Percentiles rank a stretch among this genome's conserved stretches.
Conservation (phyloP, 2,329 filamentous ascomycete genomes). For the Trichoderma sp. region DNA sequence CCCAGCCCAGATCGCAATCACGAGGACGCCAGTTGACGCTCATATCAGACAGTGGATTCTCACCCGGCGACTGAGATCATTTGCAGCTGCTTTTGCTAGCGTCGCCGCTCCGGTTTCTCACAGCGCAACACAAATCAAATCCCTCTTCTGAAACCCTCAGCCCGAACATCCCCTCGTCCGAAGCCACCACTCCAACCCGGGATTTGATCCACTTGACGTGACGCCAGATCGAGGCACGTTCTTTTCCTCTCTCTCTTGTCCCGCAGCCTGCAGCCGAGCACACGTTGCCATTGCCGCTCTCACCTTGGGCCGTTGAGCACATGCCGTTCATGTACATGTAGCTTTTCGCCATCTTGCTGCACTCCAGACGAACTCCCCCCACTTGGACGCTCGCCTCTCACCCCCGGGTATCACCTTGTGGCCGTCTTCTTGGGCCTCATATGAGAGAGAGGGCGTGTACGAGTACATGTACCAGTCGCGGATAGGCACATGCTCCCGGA, state of each 20-base stretch:
- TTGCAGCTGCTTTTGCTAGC: neutral
- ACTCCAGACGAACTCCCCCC: neutral
- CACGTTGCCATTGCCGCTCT: slow-evolving; percentile 16
- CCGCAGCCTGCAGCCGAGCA: slow-evolving; percentile 15
- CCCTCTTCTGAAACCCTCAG: slow-evolving; percentile 8
- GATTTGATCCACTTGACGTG: slow-evolving; percentile 13
- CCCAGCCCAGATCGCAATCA: neutral
- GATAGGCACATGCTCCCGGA: slow-evolving; percentile 3
- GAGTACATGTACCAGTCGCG: neutral
- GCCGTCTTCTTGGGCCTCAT: neutral
- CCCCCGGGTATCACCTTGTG: neutral
- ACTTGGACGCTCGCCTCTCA: slow-evolving; percentile 6
- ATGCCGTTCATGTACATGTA: neutral
- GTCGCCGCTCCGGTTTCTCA: neutral
- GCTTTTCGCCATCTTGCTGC: neutral
- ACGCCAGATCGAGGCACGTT: slow-evolving; percentile 17
- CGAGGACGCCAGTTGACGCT: neutral
- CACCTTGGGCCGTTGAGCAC: slow-evolving; percentile 4
- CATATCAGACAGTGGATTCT: neutral
- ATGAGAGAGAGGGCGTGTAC: slow-evolving; percentile 8
- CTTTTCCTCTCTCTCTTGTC: neutral
- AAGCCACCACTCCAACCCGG: slow-evolving; percentile 22
- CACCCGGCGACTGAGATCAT: neutral
- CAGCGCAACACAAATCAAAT: neutral
- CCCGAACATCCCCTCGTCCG: slow-evolving; percentile 27